Percentiles rank a stretch among this genome's conserved stretches.
These are phyloP conservation scores for Achaetomium macrosporum DNA, from an alignment of 2,329 filamentous ascomycete species.

Conservation along the genomic window DNA sequence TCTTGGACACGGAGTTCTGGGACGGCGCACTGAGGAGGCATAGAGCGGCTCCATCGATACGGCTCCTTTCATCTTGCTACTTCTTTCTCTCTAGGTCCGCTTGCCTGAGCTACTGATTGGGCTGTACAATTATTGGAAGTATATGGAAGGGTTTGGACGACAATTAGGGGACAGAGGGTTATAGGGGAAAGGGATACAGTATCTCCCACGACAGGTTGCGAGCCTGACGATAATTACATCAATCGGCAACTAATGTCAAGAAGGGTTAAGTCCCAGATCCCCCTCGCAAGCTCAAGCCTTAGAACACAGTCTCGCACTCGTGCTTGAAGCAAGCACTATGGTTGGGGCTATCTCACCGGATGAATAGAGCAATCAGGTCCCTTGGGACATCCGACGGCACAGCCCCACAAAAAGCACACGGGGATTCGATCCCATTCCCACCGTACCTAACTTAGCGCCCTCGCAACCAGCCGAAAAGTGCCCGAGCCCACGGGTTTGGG, in stretches of 20 bases:
- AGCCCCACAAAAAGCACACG: slow-evolving; percentile 6
- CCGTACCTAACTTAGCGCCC: background rate
- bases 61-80: no score
- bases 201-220: no score
- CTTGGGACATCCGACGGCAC: background rate
- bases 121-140: slow-evolving; percentile 3
- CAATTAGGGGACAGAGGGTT: no score
- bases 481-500: slow-evolving; percentile 11
- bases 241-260: no score
- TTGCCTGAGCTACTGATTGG: background rate
- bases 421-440: no score
- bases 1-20: slow-evolving; percentile 1
- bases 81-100: background rate
- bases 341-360: no score
- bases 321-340: no score
- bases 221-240: no score
- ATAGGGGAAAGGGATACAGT: background rate
- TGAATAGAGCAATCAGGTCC: no score
- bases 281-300: no score
- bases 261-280: no score
- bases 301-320: background rate
- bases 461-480: slow-evolving; percentile 9
- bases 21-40: background rate
- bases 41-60: background rate
- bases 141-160: background rate